Percentiles rank a stretch among this genome's conserved stretches.
phyloP scores from a whole-genome alignment of 495 filamentous ascomycete species.

The Penicillium simplicissimum region DNA sequence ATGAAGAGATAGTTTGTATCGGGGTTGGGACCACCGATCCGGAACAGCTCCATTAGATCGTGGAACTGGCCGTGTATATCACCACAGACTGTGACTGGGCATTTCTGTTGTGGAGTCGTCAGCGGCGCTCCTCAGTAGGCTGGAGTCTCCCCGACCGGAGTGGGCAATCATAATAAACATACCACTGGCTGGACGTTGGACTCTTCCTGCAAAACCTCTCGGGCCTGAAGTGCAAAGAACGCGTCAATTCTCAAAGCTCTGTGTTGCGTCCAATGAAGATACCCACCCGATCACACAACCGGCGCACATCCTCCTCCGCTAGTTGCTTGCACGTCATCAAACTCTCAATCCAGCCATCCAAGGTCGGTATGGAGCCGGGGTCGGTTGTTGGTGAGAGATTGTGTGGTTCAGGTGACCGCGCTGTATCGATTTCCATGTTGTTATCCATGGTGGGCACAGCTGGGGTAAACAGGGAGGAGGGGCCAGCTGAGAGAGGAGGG shows the following conservation, averaged over 20 bases:
- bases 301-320: constrained; percentile 89
- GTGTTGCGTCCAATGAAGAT: background rate
- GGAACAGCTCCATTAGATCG: constrained; percentile 92
- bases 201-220: constrained; percentile 95
- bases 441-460: constrained; percentile 72
- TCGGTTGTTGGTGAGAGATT: constrained; percentile 71
- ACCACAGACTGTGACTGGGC: constrained; percentile 89
- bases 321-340: constrained; percentile 99
- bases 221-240: constrained; percentile 58
- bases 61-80: constrained; percentile 95
- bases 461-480: constrained; percentile 32
- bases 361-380: constrained; percentile 82
- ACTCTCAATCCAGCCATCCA: constrained; percentile 98
- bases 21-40: constrained; percentile 86
- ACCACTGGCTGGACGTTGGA: constrained; percentile 99
- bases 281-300: constrained; percentile 94
- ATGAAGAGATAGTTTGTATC: constrained; percentile 97
- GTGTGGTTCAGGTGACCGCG: constrained; percentile 80
- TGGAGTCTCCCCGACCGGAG: constrained; percentile 19
- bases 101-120: constrained; percentile 64
- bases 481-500: constrained; percentile 40
- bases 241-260: constrained; percentile 22
- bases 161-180: constrained; percentile 47
- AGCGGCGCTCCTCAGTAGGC: constrained; percentile 17
- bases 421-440: constrained; percentile 90